A percentile compares a stretch with the other conserved stretches of the same genome.
Evolutionary conservation across 139 green algal genomes (phyloP).

Genomic region (Nannochloris sp.): DNA sequence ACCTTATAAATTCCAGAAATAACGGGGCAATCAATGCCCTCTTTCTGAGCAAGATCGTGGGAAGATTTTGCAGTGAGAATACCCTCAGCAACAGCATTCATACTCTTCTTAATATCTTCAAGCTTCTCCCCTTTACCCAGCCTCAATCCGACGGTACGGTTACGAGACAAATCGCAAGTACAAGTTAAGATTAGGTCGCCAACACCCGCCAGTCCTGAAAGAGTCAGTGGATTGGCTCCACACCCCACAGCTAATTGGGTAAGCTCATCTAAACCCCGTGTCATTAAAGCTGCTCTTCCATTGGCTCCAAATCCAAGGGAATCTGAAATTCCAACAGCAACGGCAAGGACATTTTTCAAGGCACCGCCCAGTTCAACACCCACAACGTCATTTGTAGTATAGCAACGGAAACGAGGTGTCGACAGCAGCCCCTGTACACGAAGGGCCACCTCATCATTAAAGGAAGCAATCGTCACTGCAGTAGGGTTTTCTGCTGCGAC

Average conservation of each 20-base stretch:
- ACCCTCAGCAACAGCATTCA: slow-evolving; percentile 71
- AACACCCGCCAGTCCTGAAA: slow-evolving; percentile 70
- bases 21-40: slow-evolving; percentile 64
- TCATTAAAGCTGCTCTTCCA: slow-evolving; percentile 40
- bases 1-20: slow-evolving; percentile 76
- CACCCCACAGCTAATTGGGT: slow-evolving; percentile 50
- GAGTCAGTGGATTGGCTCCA: slow-evolving; percentile 74
- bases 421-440: slow-evolving; percentile 38
- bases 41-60: slow-evolving; percentile 39
- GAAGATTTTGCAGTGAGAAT: slow-evolving; percentile 63
- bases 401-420: slow-evolving; percentile 35
- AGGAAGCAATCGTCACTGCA: slow-evolving; percentile 46
- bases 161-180: slow-evolving; percentile 49
- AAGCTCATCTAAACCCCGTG: slow-evolving; percentile 61
- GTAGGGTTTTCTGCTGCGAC: slow-evolving; percentile 37
- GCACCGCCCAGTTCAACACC: slow-evolving; percentile 56
- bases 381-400: slow-evolving; percentile 47
- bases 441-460: slow-evolving; percentile 25
- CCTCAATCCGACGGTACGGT: slow-evolving; percentile 50
- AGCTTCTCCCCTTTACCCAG: slow-evolving; percentile 54
- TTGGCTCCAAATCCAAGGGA: slow-evolving; percentile 53
- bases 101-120: slow-evolving; percentile 40
- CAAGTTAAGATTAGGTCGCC: slow-evolving; percentile 85
- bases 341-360: slow-evolving; percentile 64
- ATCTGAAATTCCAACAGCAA: slow-evolving; percentile 56